Base-by-base conservation (phyloP, 768 basidiomycete species). In the Mycena vulgaris region DNA sequence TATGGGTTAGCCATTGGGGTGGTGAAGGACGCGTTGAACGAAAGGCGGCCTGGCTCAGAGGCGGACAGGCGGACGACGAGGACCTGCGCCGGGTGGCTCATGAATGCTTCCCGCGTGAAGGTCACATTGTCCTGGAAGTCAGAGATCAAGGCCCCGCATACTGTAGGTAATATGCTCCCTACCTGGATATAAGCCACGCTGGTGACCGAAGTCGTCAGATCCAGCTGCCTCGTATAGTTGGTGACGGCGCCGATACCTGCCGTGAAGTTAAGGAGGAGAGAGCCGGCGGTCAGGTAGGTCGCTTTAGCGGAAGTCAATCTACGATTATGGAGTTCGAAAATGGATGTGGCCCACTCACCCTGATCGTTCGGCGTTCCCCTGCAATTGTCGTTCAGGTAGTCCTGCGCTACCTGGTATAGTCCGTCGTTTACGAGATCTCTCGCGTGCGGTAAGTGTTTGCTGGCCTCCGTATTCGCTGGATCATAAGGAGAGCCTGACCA, bases 401-500 rank as follows among this genome's bases (percentile, higher is more conserved):
- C 58, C 23, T 67, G 66, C 5, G 66, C 66, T 11, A 53, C 66
- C 51, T 67, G 66, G 27, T 59, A 67, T 2, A 23, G 19, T 31
- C 66, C 66, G 1, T 2, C 39, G n/a, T 67, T 67, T 27, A 67
- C 66, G n/a, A 67, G 66, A 28, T 59, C 57, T 23, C 66, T 25
- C 10, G 66, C 66, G 10, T 42, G 13, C 2, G 66, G 57, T 4
- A 67, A 39, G 27, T 67, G 37, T 9, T 40, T 42, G 66, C 66
- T 67, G 30, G 57, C 21, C 11, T 67, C 39, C 6, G 28, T 30
- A 45, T 59, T 59, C 16, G 66, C 66, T 5, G 66, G 66, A 27
- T 67, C 58, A 28, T 67, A 67, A 14, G 66, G 66, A 9, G 66
- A 67, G 27, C 66, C 66, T 1, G 66, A 60, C 66, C 66, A 67